A percentile compares a stretch with the other conserved stretches of the same genome.
Conservation (phyloP, 2,329 filamentous ascomycete species). For the Calonectria crousiana region DNA sequence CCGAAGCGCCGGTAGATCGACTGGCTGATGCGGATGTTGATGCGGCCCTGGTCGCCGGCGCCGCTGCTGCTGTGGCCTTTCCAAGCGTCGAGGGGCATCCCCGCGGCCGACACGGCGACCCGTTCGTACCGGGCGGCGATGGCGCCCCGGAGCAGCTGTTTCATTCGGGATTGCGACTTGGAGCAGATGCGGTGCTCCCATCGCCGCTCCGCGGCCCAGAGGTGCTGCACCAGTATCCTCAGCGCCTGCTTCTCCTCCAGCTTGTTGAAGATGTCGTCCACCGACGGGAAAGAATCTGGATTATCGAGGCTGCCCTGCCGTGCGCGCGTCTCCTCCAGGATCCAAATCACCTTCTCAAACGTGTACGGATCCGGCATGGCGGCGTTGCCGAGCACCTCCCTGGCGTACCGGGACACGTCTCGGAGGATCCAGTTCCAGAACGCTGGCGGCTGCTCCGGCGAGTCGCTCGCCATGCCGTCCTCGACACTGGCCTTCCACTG, state of each 20-base stretch:
- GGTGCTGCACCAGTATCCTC: neutral
- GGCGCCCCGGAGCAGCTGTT: neutral
- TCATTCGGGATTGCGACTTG: too few species aligned
- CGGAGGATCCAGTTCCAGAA: conserved; percentile 15
- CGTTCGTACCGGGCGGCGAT: neutral
- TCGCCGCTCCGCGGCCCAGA: neutral
- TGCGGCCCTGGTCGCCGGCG: neutral
- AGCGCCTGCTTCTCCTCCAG: neutral
- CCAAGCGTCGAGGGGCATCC: neutral
- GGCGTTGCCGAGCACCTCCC: neutral
- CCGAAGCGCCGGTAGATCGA: neutral
- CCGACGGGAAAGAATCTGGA: neutral
- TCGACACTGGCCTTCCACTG: conserved; percentile 3
- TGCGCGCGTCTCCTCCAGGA: neutral
- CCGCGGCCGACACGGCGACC: neutral
- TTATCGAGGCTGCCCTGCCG: neutral
- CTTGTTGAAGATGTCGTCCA: neutral
- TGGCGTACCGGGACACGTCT: neutral
- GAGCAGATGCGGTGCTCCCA: neutral
- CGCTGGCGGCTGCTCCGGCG: neutral
- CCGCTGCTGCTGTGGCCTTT: neutral
- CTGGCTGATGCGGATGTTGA: neutral
- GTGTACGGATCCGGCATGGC: neutral
- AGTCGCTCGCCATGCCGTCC: neutral
- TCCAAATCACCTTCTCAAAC: conserved; percentile 16